Conservation (phyloP, 352 stramenopile species). For the Vaucheria bursata region DNA sequence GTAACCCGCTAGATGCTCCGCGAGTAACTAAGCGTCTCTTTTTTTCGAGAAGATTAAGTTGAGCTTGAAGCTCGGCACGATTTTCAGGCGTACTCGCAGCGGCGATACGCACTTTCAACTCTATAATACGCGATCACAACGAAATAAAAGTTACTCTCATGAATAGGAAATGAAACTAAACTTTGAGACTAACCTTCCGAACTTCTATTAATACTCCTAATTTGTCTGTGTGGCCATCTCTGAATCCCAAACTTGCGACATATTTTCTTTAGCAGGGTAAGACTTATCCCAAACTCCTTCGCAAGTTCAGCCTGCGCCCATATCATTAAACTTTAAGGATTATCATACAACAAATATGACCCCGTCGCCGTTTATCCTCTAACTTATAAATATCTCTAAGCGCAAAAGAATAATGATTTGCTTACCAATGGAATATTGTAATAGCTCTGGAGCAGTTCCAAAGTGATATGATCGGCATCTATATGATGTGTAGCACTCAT, state of each 20-base stretch:
- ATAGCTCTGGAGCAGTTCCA: background rate
- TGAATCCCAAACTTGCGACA: conserved; percentile 15
- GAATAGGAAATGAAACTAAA: too few relatives aligned
- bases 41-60: conserved; percentile 16
- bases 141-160: too few relatives aligned
- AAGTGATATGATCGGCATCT: background rate
- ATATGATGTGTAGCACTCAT: background rate
- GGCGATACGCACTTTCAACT: background rate
- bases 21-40: conserved; percentile 11
- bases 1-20: conserved; percentile 12
- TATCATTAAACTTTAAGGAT: too few relatives aligned
- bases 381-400: too few relatives aligned
- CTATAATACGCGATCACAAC: background rate
- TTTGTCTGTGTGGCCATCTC: conserved; percentile 23
- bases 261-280: conserved; percentile 17
- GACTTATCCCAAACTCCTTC: conserved; percentile 7
- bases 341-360: too few relatives aligned
- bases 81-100: background rate
- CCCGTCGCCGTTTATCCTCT: too few relatives aligned
- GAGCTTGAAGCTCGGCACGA: background rate
- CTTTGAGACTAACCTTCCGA: background rate
- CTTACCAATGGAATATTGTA: conserved; percentile 3
- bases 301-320: conserved; percentile 11
- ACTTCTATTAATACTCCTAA: conserved; percentile 19
- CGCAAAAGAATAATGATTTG: too few relatives aligned